Conservation (phyloP, 768 basidiomycete genomes). For the Chlorophyllum brunneum region DNA sequence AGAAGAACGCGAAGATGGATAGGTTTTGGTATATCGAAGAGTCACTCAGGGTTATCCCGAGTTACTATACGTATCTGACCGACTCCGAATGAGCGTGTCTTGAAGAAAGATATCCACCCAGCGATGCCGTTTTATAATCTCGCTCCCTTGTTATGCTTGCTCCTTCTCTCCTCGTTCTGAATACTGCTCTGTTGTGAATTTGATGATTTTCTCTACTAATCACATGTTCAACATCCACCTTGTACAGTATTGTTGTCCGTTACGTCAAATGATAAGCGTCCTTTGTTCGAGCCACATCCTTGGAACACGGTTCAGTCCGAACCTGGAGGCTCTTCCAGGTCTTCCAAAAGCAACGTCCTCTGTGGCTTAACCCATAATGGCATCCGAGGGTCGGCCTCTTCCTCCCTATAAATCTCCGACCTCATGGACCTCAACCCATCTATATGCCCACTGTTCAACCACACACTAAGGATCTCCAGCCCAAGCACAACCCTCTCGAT, state of each 20-base stretch:
- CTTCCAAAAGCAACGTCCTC: constrained; percentile 1
- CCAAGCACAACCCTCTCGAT: constrained; percentile 7
- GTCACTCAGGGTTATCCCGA: constrained; percentile 32
- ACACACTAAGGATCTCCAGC: not conserved
- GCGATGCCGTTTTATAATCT: constrained; percentile 1
- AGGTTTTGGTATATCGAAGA: constrained; percentile 44
- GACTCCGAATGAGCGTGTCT: not conserved
- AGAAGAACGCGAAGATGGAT: constrained; percentile 30
- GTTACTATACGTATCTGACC: constrained; percentile 35
- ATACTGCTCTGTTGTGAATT: no score
- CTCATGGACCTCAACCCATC: constrained; percentile 8
- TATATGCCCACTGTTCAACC: constrained; percentile 6
- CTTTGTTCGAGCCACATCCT: not conserved
- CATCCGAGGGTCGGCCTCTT: not conserved
- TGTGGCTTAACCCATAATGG: constrained; percentile 2
- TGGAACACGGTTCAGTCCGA: not conserved
- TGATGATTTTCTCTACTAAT: no score
- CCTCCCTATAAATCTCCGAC: constrained; percentile 1
- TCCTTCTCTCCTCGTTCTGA: not conserved
- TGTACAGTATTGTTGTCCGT: no score
- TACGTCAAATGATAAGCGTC: no score
- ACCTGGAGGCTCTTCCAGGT: not conserved
- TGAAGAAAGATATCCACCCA: constrained; percentile 10
- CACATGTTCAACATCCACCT: no score
- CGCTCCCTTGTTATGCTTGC: not conserved